These are phyloP conservation scores for Takakia lepidozioides DNA, from an alignment of 225 moss, liverwort and hornwort genomes.

Conservation along the genomic window DNA sequence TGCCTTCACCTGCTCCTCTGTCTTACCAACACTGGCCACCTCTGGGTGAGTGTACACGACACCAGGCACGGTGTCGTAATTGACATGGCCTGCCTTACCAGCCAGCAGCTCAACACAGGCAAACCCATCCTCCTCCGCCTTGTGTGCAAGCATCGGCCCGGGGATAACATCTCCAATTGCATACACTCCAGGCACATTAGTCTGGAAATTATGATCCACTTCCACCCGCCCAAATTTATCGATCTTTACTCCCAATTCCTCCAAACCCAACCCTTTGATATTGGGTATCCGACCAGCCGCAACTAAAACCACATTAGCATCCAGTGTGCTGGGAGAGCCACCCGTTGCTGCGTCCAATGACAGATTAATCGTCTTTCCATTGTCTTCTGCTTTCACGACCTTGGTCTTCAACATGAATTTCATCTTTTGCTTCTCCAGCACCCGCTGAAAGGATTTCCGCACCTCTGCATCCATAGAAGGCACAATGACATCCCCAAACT, in stretches of 20 bases:
- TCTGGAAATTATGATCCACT: conserved; percentile 80
- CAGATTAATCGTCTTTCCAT: conserved; percentile 53
- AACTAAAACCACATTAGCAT: conserved; percentile 76
- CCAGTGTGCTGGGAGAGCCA: conserved; percentile 60
- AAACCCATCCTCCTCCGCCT: conserved; percentile 88
- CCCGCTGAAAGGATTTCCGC: conserved; percentile 47
- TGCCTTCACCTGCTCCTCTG: conserved; percentile 95
- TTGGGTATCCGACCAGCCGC: conserved; percentile 80
- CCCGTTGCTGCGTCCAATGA: conserved; percentile 69
- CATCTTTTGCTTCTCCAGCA: conserved; percentile 68
- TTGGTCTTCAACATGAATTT: conserved; percentile 73
- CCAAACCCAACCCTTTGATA: conserved; percentile 70
- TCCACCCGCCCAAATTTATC: conserved; percentile 88
- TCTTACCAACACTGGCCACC: conserved; percentile 91
- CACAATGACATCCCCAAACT: conserved; percentile 62
- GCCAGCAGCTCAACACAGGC: conserved; percentile 93
- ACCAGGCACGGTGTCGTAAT: conserved; percentile 90
- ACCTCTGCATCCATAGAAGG: conserved; percentile 65
- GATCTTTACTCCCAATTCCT: conserved; percentile 80
- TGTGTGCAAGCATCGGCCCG: conserved; percentile 96
- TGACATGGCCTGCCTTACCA: conserved; percentile 93
- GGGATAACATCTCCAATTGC: conserved; percentile 97
- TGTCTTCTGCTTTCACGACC: conserved; percentile 73
- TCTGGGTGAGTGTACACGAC: conserved; percentile 97
- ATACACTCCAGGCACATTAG: conserved; percentile 63